Conservation (phyloP, 2,329 filamentous ascomycete genomes). For the Cylindrodendrum hubeiense region DNA sequence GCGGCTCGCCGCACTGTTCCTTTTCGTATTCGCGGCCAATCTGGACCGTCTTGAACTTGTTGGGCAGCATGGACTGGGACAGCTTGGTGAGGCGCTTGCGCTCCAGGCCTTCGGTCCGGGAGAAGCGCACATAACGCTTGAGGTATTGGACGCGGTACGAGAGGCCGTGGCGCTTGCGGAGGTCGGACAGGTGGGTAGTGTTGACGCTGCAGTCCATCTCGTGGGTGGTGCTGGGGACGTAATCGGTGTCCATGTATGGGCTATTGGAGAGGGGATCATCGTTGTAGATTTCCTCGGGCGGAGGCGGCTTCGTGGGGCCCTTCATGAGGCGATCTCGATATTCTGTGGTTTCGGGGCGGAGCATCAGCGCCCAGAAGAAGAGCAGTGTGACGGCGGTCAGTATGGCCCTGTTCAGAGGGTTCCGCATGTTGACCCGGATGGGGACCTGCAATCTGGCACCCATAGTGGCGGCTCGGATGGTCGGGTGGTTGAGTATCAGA, state of each 20-base stretch:
- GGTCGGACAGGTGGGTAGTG: slow-evolving; percentile 56
- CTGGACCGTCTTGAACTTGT: slow-evolving; percentile 62
- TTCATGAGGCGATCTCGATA: slow-evolving; percentile 56
- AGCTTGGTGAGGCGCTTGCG: slow-evolving; percentile 66
- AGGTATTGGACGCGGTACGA: slow-evolving; percentile 66
- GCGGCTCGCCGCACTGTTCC: slow-evolving; percentile 61
- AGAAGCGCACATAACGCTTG: slow-evolving; percentile 67
- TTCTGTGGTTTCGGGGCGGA: slow-evolving; percentile 57
- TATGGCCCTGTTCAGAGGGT: slow-evolving; percentile 60
- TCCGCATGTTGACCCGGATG: slow-evolving; percentile 61
- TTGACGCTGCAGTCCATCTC: slow-evolving; percentile 65
- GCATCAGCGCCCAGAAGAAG: slow-evolving; percentile 53
- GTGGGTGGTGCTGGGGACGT: slow-evolving; percentile 39
- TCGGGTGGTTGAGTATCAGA: not conserved
- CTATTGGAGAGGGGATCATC: slow-evolving; percentile 32
- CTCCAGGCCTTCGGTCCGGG: slow-evolving; percentile 59
- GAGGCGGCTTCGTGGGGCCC: slow-evolving; percentile 33
- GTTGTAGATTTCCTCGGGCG: slow-evolving; percentile 40
- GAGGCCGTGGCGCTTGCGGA: slow-evolving; percentile 62
- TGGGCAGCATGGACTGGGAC: slow-evolving; percentile 60
- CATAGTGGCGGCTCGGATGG: slow-evolving; percentile 42
- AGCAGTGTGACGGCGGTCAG: slow-evolving; percentile 58
- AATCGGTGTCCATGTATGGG: slow-evolving; percentile 26
- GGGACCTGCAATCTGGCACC: slow-evolving; percentile 54
- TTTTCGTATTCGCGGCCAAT: slow-evolving; percentile 55